Base-by-base conservation (phyloP, 192 early-diverging fungal species). In the Mortierella hygrophila region DNA sequence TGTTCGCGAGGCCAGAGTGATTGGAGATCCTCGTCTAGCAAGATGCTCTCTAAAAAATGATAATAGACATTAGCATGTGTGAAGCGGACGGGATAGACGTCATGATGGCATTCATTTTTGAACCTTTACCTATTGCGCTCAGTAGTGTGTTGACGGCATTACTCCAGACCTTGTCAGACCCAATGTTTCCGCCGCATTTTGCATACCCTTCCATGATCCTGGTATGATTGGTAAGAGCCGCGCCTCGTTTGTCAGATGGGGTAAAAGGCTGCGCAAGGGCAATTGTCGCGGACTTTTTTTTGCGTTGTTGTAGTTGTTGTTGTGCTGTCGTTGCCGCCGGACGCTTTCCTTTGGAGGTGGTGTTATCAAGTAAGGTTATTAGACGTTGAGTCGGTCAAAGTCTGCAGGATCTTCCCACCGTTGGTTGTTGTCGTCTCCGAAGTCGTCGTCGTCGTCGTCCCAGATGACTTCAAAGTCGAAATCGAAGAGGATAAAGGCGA, bases 141-240 rank as follows among this genome's bases (percentile, higher is more conserved):
- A 86, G 79, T 20, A 86, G 65, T 20, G 84, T 86, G 44, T 86
- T 86, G 47, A 86, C 79, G 32, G 84, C 84, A 63, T 81, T 86
- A 44, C 76, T 81, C 84, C 84, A 86, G 47, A 86, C 70, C 65
- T 86, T 86, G 63, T 47, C 72, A 4, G 84, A 57, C 1, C 72
- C 79, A 7, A 47, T 20, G 32, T 75, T 18, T 20, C 49, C 68
- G 10, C 54, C 11, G 3, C 60, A 32, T 6, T 57, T 65, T 4
- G 44, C 16, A 37, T 72, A 74, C 18, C 23, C 32, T 21, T 80
- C 60, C 78, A 80, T 85, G 57, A 13, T 54, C 0, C 18, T 21
- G 18, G 49, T 52, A 16, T 5, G 16, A 21, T 18, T 18, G 8
- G 16, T 9, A 47, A 44, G 29, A 21, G 2, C n/a, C n/a, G 11